phyloP scores from a whole-genome alignment of 2,329 filamentous ascomycete species.

The Metarhizium guizhouense region DNA sequence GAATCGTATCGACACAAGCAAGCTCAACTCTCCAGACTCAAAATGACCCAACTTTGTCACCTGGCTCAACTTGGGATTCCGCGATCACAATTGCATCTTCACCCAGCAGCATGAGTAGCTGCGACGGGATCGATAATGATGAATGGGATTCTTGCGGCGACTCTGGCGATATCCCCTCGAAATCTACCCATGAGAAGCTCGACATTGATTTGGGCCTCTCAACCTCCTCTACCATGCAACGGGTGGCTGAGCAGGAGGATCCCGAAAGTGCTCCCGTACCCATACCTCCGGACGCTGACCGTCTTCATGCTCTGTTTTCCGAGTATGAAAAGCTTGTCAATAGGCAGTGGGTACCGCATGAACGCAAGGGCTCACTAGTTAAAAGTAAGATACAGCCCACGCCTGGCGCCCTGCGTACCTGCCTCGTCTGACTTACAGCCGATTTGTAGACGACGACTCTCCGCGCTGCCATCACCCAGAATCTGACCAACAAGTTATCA shows the following conservation, averaged over 20 bases:
- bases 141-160: background rate
- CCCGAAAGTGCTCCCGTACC: background rate
- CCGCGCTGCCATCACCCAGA: background rate
- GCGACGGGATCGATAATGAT: background rate
- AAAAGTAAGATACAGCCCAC: background rate
- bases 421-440: background rate
- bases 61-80: background rate
- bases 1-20: background rate
- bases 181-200: background rate
- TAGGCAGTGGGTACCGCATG: background rate
- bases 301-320: background rate
- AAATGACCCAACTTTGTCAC: background rate
- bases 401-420: background rate
- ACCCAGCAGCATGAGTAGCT: background rate
- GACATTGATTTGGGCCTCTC: background rate
- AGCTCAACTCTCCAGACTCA: background rate
- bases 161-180: background rate
- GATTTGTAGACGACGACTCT: background rate
- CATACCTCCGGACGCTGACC: background rate
- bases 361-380: background rate
- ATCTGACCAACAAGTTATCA: background rate
- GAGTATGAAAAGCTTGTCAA: background rate
- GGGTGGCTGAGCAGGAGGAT: background rate
- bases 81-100: background rate
- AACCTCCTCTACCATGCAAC: background rate